Conservation (phyloP, 768 basidiomycete genomes). For the Suillus decipiens region DNA sequence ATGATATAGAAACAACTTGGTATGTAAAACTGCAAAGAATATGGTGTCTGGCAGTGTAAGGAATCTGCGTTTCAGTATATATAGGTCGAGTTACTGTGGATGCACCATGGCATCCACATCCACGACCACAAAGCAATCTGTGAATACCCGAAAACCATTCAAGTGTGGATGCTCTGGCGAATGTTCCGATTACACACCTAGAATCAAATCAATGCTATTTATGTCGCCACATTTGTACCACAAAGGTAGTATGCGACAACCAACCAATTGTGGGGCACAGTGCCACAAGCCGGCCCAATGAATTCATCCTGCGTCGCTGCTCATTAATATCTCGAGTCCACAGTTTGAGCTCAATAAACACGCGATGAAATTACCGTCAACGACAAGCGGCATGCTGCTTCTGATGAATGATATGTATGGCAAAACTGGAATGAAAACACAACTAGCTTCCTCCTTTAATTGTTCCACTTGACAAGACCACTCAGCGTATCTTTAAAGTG, state of each 20-base stretch:
- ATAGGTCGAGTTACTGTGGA: not conserved
- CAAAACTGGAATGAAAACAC: too few relatives aligned
- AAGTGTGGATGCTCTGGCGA: not conserved
- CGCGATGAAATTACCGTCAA: not conserved
- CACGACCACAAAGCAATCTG: not conserved
- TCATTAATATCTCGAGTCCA: not conserved
- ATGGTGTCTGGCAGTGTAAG: not conserved
- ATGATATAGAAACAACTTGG: not conserved
- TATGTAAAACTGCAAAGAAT: not conserved
- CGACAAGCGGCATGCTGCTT: not conserved
- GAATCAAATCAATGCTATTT: not conserved
- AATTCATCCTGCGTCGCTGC: not conserved
- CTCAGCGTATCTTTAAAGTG: not conserved
- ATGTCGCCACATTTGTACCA: not conserved
- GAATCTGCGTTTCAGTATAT: not conserved
- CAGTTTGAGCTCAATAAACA: not conserved
- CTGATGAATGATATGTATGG: not conserved
- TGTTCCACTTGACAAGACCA: not conserved
- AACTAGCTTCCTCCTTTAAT: not conserved
- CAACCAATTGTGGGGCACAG: not conserved
- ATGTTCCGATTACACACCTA: not conserved
- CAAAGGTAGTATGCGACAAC: not conserved
- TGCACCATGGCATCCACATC: not conserved
- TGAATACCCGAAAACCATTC: not conserved
- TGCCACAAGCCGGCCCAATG: not conserved